These are phyloP conservation scores for Phoma sp. DNA, from an alignment of 2,329 filamentous ascomycete genomes.

Conservation along the genomic window DNA sequence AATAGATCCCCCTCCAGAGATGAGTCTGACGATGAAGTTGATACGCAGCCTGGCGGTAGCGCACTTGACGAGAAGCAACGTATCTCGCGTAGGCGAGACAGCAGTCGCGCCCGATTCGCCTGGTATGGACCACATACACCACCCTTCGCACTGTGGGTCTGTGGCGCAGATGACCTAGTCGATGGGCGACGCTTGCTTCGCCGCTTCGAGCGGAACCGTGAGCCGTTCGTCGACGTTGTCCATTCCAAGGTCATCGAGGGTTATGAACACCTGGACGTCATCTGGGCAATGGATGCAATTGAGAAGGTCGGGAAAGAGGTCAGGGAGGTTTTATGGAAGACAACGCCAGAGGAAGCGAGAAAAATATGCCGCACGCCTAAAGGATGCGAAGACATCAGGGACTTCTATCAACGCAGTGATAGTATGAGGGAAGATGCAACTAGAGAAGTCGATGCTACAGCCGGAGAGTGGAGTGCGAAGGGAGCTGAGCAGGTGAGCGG, in stretches of 20 bases:
- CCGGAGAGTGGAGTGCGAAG: constrained; percentile 42
- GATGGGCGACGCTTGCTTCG: constrained; percentile 77
- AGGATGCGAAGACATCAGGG: constrained; percentile 61
- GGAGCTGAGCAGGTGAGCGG: constrained; percentile 31
- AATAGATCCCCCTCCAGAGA: constrained; percentile 10
- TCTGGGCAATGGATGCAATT: constrained; percentile 91
- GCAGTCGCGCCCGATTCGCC: constrained; percentile 55
- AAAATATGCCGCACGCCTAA: constrained; percentile 67
- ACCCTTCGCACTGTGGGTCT: constrained; percentile 87
- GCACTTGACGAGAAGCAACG: constrained; percentile 8
- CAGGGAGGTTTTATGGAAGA: constrained; percentile 83
- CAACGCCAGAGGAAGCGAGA: constrained; percentile 62
- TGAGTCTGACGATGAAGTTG: constrained; percentile 25
- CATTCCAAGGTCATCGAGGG: constrained; percentile 82
- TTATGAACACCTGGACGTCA: constrained; percentile 89
- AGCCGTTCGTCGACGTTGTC: constrained; percentile 81
- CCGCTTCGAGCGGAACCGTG: constrained; percentile 75
- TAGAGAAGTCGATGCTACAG: constrained; percentile 34
- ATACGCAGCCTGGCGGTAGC: not conserved
- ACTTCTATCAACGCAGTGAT: constrained; percentile 32
- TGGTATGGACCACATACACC: constrained; percentile 85
- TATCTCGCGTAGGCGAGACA: constrained; percentile 45
- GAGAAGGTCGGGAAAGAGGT: constrained; percentile 84
- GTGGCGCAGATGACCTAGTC: constrained; percentile 81
- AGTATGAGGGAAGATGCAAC: constrained; percentile 23